A percentile compares a stretch with the other conserved stretches of the same genome.
Evolutionary conservation across 2,329 filamentous ascomycete genomes (phyloP).

Genomic region (Pyricularia pennisetigena): DNA sequence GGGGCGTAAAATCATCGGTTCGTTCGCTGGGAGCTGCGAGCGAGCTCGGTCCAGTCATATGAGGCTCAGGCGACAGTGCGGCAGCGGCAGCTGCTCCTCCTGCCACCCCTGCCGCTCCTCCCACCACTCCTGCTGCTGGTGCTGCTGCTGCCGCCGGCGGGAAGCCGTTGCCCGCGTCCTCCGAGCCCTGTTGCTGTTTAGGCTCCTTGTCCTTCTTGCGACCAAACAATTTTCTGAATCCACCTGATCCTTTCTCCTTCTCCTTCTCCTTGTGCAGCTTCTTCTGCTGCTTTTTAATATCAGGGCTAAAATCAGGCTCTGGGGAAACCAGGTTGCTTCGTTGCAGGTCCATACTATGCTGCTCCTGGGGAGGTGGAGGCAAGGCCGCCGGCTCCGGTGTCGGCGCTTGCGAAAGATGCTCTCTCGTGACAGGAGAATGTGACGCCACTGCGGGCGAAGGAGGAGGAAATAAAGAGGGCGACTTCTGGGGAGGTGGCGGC

Average conservation of each 20-base stretch:
- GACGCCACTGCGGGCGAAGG: constrained; percentile 16
- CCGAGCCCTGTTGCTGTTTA: constrained; percentile 45
- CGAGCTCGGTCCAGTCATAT: constrained; percentile 11
- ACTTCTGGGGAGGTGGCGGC: constrained; percentile 25
- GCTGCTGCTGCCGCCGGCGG: not conserved
- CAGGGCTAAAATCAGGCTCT: constrained; percentile 29
- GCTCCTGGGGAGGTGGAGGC: constrained; percentile 25
- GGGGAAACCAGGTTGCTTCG: constrained; percentile 29
- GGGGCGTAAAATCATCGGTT: constrained; percentile 12
- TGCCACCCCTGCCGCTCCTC: constrained; percentile 10
- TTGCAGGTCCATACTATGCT: constrained; percentile 21
- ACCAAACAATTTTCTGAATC: constrained; percentile 56
- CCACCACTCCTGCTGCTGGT: too few species aligned
- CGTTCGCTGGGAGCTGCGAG: constrained; percentile 16
- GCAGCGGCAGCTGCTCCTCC: constrained; percentile 16
- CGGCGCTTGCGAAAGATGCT: constrained; percentile 11
- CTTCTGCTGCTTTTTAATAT: constrained; percentile 36
- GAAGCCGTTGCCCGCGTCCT: constrained; percentile 38
- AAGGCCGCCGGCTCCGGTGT: constrained; percentile 28
- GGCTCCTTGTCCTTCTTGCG: constrained; percentile 48
- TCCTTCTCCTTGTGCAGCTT: constrained; percentile 40
- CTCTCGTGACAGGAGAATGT: constrained; percentile 9
- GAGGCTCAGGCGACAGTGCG: constrained; percentile 12
- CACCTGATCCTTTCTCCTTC: constrained; percentile 23
- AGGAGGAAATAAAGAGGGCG: constrained; percentile 17